phyloP scores from a whole-genome alignment of 495 filamentous ascomycete genomes.

The Baudoinia panamericana region DNA sequence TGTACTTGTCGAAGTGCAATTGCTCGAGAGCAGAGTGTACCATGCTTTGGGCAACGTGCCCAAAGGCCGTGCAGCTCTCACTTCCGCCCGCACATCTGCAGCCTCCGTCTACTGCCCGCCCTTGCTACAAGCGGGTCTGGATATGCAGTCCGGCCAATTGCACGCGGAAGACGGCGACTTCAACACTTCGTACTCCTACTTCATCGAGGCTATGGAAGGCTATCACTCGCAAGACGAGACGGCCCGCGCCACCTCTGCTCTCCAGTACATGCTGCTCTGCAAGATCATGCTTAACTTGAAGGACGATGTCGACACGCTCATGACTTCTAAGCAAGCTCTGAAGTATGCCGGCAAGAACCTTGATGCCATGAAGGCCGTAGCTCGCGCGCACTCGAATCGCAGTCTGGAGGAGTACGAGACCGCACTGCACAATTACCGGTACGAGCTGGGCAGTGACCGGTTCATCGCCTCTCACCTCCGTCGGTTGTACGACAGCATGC shows the following conservation, averaged over 20 bases:
- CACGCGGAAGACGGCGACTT: slow-evolving; percentile 98
- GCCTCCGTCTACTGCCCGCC: slow-evolving; percentile 96
- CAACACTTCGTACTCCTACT: slow-evolving; percentile 95
- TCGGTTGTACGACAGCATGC: slow-evolving; percentile 90
- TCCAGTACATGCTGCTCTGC: slow-evolving; percentile 99
- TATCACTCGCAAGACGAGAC: slow-evolving; percentile 86
- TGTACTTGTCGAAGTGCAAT: slow-evolving; percentile 94
- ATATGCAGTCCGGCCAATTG: slow-evolving; percentile 98
- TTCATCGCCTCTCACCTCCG: slow-evolving; percentile 94
- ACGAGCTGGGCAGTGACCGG: slow-evolving; percentile 78
- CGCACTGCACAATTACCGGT: slow-evolving; percentile 74
- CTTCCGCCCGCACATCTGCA: slow-evolving; percentile 83
- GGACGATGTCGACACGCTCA: slow-evolving; percentile 85
- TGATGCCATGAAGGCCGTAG: slow-evolving; percentile 98
- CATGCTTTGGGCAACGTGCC: slow-evolving; percentile 93
- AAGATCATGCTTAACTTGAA: slow-evolving; percentile 98
- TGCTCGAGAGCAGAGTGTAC: slow-evolving; percentile 92
- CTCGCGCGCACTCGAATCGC: slow-evolving; percentile 84
- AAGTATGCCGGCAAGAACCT: slow-evolving; percentile 89
- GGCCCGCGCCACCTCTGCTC: slow-evolving; percentile 69
- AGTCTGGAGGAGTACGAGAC: slow-evolving; percentile 93
- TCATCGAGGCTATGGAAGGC: slow-evolving; percentile 95
- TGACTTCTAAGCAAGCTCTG: slow-evolving; percentile 86
- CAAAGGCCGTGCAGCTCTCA: slow-evolving; percentile 90
- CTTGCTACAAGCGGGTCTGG: slow-evolving; percentile 83